Base-by-base conservation (phyloP, 2,329 filamentous ascomycete species). In the Fusarium goolgardi region DNA sequence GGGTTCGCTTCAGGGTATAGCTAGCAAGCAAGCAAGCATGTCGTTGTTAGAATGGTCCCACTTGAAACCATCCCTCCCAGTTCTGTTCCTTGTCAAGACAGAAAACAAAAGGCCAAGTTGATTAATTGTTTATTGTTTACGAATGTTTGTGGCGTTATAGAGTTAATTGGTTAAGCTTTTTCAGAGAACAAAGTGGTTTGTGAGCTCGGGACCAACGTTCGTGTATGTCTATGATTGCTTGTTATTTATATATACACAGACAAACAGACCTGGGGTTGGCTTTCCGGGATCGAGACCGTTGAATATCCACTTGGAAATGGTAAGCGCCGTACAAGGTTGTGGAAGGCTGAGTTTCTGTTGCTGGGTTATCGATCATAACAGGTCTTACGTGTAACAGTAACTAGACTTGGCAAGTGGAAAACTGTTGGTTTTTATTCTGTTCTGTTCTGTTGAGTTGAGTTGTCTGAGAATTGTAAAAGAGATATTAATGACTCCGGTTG, bases 291-390 rank as follows among this genome's bases (percentile, higher is more conserved):
- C 39, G 46, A 55, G 60, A 45, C 39, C 35, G 29, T 51, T 53
- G 50, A n/a, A 27, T 11, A 32, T 21, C 51, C 65, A 69, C 65
- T 57, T 45, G 23, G 9, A 45, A 43, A 29, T 44, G 39, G 25
- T 63, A 63, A 63, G 59, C 44, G 60, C 59, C 44, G 44, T 45
- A 54, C 46, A 41, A 49, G 57, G 45, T 31, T 44, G 15, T 31
- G 31, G 49, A 45, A 31, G 51, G 51, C 39, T 59, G 59, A 35
- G 59, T 23, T 34, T 23, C 54, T 53, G 60, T 59, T 62, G 59
- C 57, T 47, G 51, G 57, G 59, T 62, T 44, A 65, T 51, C 27
- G 9, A 29, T 29, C 47, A 27, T 34, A 29, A 40, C 35, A 44
- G 20, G 46, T 53, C 35, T 35, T 44, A 53, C 52, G 21, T 32